Percentiles rank a stretch among this genome's conserved stretches.
Evolutionary conservation across 2,329 filamentous ascomycete species (phyloP).

Genomic region (Ceratocystis colombiana): DNA sequence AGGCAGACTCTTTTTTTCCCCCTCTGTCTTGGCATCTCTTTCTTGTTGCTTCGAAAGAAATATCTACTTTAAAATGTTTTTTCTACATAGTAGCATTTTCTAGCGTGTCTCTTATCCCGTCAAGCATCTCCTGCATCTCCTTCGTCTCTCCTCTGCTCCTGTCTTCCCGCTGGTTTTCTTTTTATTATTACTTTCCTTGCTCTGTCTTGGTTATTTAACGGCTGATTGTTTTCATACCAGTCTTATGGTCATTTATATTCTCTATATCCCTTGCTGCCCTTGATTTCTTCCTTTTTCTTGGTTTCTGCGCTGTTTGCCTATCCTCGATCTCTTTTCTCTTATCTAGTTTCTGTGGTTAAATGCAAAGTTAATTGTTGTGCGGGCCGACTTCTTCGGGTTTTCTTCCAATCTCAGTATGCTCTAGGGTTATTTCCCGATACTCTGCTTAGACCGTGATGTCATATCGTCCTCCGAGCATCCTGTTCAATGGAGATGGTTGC

Average conservation of each 20-base stretch:
- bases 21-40: constrained; percentile 1
- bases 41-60: constrained; percentile 6
- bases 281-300: constrained; percentile 19
- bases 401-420: not conserved
- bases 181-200: not conserved
- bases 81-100: constrained; percentile 6
- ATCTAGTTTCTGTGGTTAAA: constrained; percentile 13
- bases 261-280: constrained; percentile 25
- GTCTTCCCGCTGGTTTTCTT: constrained; percentile 6
- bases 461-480: not conserved
- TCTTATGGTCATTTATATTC: constrained; percentile 23
- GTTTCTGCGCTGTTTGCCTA: not conserved
- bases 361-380: constrained; percentile 4
- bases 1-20: not conserved
- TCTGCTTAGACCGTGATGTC: not conserved
- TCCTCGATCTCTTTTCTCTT: constrained; percentile 8
- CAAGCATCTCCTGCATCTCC: constrained; percentile 14
- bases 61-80: constrained; percentile 10
- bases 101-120: constrained; percentile 1
- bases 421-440: not conserved
- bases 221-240: constrained; percentile 24
- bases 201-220: constrained; percentile 17
- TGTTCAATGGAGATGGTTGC: not conserved
- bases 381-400: not conserved
- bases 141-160: not conserved